phyloP scores from a whole-genome alignment of 129 eudicot genomes.

The carrot (Daucus carota) region DNA sequence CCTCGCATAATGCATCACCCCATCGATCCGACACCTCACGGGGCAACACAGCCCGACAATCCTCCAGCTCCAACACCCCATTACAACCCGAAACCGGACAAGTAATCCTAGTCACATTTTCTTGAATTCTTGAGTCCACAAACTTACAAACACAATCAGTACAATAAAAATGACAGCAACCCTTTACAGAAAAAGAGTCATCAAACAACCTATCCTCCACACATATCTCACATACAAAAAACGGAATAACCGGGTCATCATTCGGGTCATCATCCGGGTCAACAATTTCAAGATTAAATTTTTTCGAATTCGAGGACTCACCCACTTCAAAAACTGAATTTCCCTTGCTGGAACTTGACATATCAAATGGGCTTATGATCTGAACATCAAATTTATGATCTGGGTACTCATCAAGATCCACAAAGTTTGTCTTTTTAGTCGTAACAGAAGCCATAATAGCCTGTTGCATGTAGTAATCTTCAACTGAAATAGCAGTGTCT shows the following conservation, averaged over 20 bases:
- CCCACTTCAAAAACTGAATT: not conserved
- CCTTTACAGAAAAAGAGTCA: not conserved
- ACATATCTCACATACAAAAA: constrained; percentile 3
- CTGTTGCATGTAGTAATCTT: not conserved
- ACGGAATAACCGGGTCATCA: not conserved
- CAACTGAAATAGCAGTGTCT: not conserved
- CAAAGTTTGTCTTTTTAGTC: not conserved
- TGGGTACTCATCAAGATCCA: constrained; percentile 7
- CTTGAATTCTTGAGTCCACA: constrained; percentile 26
- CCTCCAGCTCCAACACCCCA: not conserved
- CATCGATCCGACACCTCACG: constrained; percentile 32
- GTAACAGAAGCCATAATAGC: not conserved
- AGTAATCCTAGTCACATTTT: constrained; percentile 17
- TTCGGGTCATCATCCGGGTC: not conserved
- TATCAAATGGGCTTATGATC: not conserved
- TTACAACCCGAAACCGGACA: constrained; percentile 38
- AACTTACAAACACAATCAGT: constrained; percentile 29
- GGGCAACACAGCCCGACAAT: constrained; percentile 1
- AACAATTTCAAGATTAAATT: not conserved
- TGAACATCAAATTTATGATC: not conserved
- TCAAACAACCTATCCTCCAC: not conserved
- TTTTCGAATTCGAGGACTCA: not conserved
- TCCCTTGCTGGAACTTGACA: not conserved
- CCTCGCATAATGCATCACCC: constrained; percentile 32
- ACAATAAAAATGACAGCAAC: constrained; percentile 27